These are phyloP conservation scores for Teratosphaeria viscida DNA, from an alignment of 2,329 filamentous ascomycete species.

Conservation along the genomic window DNA sequence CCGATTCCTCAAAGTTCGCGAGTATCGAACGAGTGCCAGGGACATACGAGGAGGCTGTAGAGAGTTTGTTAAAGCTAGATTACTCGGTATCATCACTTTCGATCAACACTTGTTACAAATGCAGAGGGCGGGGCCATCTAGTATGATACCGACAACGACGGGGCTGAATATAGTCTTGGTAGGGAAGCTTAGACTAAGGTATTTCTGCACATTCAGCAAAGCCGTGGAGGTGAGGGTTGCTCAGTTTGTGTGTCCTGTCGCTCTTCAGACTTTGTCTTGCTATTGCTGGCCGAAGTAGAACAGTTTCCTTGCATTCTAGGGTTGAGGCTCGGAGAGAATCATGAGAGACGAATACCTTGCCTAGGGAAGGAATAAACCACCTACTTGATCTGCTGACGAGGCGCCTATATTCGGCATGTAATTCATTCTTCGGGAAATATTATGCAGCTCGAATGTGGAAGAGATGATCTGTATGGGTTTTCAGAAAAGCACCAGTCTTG, in stretches of 20 bases:
- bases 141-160: conserved; percentile 50
- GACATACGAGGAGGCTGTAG: conserved; percentile 57
- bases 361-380: background rate
- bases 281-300: background rate
- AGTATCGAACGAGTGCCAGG: conserved; percentile 55
- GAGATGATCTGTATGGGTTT: background rate
- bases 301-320: background rate
- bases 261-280: background rate
- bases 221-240: conserved; percentile 41
- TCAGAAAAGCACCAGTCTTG: background rate
- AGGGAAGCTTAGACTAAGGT: conserved; percentile 41
- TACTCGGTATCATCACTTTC: background rate
- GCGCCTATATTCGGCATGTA: background rate
- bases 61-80: conserved; percentile 35
- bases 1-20: conserved; percentile 58
- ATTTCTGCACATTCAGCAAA: conserved; percentile 39
- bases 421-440: background rate
- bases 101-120: too few species aligned
- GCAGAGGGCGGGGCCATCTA: conserved; percentile 31
- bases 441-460: background rate
- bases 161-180: conserved; percentile 61
- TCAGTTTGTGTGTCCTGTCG: background rate
- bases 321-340: background rate
- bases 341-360: background rate
- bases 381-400: background rate